A percentile compares a stretch with the other conserved stretches of the same genome.
These are phyloP conservation scores for Luffa aegyptiaca DNA, from an alignment of 306 rosid genomes.

Conservation along the genomic window DNA sequence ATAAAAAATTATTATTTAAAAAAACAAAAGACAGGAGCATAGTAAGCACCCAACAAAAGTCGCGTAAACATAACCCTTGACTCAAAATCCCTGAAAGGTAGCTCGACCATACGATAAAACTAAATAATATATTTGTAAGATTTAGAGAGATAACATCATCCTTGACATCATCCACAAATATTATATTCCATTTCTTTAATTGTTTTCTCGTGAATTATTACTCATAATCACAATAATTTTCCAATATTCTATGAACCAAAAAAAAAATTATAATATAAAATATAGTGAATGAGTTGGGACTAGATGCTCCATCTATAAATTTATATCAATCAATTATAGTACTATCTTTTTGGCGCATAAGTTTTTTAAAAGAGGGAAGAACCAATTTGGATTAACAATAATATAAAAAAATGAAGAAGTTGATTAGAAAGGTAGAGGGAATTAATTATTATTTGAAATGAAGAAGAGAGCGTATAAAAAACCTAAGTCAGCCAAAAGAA, in stretches of 20 bases:
- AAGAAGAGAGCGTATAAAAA: neutral
- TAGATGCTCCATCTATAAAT: neutral
- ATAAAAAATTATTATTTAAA: neutral
- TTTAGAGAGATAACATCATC: constrained; percentile 25
- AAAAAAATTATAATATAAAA: neutral
- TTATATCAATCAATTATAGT: neutral
- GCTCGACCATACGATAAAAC: constrained; percentile 27
- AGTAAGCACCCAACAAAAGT: neutral
- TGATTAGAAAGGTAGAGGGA: neutral
- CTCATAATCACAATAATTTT: neutral
- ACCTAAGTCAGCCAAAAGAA: neutral
- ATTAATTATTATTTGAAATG: neutral
- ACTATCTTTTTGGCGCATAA: neutral
- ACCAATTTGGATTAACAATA: neutral
- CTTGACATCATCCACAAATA: constrained; percentile 29
- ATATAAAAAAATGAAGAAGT: neutral
- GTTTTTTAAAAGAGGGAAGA: neutral
- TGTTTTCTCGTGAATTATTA: neutral
- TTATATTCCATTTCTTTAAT: neutral
- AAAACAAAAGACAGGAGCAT: neutral
- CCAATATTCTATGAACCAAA: neutral
- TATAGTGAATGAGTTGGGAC: neutral
- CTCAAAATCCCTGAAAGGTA: constrained; percentile 20
- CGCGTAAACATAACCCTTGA: constrained; percentile 22
- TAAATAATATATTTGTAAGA: constrained; percentile 25